phyloP scores from a whole-genome alignment of 164 flowering plant genomes.

The Liquidambar formosana region DNA sequence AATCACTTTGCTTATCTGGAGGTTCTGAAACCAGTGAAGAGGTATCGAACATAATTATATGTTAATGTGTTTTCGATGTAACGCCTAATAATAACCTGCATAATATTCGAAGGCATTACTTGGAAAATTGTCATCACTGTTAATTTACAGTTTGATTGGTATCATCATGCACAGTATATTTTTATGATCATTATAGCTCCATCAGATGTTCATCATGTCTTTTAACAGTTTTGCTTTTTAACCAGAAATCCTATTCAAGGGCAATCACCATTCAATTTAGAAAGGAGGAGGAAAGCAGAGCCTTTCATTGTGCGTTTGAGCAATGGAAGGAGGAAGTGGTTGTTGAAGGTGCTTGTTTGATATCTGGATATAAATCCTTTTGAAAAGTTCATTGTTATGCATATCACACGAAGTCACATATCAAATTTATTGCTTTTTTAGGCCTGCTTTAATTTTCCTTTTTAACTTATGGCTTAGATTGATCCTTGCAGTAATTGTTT shows the following conservation, averaged over 20 bases:
- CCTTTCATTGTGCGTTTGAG: constrained; percentile 76
- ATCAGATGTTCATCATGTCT: background rate
- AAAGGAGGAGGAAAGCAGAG: constrained; percentile 69
- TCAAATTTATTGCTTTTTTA: too few relatives aligned
- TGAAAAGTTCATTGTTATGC: too few relatives aligned
- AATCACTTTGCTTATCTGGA: constrained; percentile 59
- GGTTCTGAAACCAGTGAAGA: constrained; percentile 39
- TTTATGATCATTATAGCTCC: background rate
- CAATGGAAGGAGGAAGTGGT: constrained; percentile 59
- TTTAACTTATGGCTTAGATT: too few relatives aligned
- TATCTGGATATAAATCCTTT: background rate
- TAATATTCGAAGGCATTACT: too few relatives aligned
- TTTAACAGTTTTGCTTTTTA: constrained; percentile 19
- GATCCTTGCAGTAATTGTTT: too few relatives aligned
- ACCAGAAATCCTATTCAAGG: constrained; percentile 67
- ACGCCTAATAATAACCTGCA: too few relatives aligned
- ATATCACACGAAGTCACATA: too few relatives aligned
- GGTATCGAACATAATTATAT: constrained; percentile 25
- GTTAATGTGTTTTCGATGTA: too few relatives aligned
- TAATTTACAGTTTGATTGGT: too few relatives aligned
- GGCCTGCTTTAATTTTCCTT: too few relatives aligned
- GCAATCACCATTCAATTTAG: constrained; percentile 70
- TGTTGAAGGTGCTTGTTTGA: constrained; percentile 44
- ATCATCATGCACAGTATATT: too few relatives aligned
- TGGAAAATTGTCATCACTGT: too few relatives aligned